Evolutionary conservation across 2,329 filamentous ascomycete species (phyloP).

Genomic region (Trichoderma sp.): DNA sequence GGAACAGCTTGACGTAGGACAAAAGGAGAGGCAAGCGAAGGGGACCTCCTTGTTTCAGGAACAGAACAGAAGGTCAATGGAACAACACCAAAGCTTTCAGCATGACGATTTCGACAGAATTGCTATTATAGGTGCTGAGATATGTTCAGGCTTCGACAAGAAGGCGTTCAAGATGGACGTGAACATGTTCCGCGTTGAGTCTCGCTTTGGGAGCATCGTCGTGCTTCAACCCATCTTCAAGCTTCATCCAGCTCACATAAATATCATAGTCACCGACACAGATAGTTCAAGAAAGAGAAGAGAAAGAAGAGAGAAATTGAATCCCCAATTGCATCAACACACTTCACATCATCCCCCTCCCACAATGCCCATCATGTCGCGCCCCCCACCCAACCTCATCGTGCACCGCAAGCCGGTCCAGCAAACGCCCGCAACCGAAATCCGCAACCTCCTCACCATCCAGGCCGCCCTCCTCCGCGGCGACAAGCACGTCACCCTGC

Average conservation of each 20-base stretch:
- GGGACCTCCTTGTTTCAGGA: background rate
- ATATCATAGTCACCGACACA: slow-evolving; percentile 10
- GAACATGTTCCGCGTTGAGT: background rate
- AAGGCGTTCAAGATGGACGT: slow-evolving; percentile 2
- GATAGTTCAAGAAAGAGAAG: background rate
- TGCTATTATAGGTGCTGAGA: background rate
- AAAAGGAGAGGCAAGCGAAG: too few relatives aligned
- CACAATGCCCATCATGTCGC: slow-evolving; percentile 8
- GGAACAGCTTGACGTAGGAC: background rate
- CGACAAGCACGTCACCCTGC: slow-evolving; percentile 24
- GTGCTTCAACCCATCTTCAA: background rate
- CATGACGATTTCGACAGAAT: background rate
- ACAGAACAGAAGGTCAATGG: background rate
- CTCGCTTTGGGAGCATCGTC: background rate
- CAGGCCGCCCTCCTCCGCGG: slow-evolving; percentile 28
- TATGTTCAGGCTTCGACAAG: background rate
- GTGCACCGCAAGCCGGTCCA: slow-evolving; percentile 1
- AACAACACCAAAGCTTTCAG: background rate
- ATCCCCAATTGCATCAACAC: background rate
- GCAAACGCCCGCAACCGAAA: background rate
- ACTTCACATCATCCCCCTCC: too few relatives aligned
- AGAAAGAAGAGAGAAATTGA: background rate
- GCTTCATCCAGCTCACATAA: slow-evolving; percentile 9
- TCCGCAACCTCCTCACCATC: slow-evolving; percentile 22
- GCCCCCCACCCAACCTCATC: slow-evolving; percentile 10